These are phyloP conservation scores for Alopecurus myosuroides DNA, from an alignment of 176 grass and related monocot species.

Conservation along the genomic window DNA sequence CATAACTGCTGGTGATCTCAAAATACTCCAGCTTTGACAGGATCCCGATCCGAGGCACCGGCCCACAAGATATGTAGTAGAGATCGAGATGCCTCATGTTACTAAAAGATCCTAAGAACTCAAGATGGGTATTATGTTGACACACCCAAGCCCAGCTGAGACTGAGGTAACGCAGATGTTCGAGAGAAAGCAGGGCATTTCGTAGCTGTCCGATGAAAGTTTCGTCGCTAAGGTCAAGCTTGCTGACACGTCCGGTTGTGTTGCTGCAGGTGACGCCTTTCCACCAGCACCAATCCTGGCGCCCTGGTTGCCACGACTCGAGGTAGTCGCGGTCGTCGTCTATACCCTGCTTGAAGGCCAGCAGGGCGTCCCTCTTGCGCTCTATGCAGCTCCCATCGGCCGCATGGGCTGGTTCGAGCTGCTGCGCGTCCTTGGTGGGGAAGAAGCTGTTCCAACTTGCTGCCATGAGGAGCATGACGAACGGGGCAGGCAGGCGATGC, in stretches of 20 bases:
- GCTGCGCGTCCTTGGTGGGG: neutral
- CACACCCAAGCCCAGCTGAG: neutral
- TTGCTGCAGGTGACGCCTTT: conserved; percentile 22
- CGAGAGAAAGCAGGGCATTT: conserved; percentile 5
- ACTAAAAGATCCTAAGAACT: conserved; percentile 5
- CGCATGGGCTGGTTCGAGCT: neutral
- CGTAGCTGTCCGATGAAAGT: conserved; percentile 22
- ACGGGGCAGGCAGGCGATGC: neutral
- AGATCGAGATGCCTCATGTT: too few relatives aligned
- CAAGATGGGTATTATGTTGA: neutral
- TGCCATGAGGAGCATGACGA: neutral
- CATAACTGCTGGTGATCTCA: neutral
- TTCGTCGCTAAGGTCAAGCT: neutral
- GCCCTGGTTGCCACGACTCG: neutral
- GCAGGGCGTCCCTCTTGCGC: conserved; percentile 28
- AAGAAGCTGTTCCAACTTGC: neutral
- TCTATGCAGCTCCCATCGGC: neutral
- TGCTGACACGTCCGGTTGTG: neutral
- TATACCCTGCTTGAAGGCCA: conserved; percentile 35
- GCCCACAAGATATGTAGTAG: too few relatives aligned
- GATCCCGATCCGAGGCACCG: conserved; percentile 2
- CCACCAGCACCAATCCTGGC: conserved; percentile 28
- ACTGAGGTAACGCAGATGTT: conserved; percentile 9
- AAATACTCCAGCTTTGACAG: neutral
- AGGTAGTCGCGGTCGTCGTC: neutral